Evolutionary conservation across 495 filamentous ascomycete species (phyloP).

Genomic region (Penicillium atrosanguineum): DNA sequence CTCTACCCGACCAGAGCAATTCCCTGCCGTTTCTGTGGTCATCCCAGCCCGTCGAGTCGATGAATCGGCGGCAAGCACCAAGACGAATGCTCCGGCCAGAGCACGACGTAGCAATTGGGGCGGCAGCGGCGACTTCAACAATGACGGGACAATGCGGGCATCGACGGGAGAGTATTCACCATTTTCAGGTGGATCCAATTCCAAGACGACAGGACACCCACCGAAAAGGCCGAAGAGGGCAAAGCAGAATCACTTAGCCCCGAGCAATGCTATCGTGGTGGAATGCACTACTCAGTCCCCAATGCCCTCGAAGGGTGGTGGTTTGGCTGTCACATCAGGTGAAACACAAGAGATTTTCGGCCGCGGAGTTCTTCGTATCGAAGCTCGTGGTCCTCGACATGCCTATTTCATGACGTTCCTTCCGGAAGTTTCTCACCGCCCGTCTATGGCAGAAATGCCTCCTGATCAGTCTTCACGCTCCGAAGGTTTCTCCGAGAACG

Average conservation of each 20-base stretch:
- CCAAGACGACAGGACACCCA: constrained; percentile 5
- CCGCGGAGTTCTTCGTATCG: constrained; percentile 13
- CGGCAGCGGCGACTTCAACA: neutral
- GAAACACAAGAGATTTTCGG: constrained; percentile 18
- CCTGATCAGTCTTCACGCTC: neutral
- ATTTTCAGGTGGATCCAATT: neutral
- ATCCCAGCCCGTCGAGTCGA: constrained; percentile 6
- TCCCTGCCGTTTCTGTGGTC: constrained; percentile 4
- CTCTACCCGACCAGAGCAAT: neutral
- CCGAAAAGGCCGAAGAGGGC: neutral
- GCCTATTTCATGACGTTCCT: constrained; percentile 16
- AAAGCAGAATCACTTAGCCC: too few relatives aligned
- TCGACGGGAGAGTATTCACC: neutral
- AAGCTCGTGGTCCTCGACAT: constrained; percentile 9
- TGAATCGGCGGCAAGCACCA: constrained; percentile 2
- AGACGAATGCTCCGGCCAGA: constrained; percentile 4
- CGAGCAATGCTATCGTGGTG: too few relatives aligned
- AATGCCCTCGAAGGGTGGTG: too few relatives aligned
- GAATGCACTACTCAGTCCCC: too few relatives aligned
- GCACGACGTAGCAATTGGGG: constrained; percentile 1
- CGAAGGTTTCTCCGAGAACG: neutral
- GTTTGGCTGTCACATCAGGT: neutral
- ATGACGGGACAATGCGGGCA: neutral
- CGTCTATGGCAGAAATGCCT: neutral
- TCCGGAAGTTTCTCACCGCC: neutral